A percentile compares a stretch with the other conserved stretches of the same genome.
phyloP scores from a whole-genome alignment of 768 basidiomycete species.

The Phallus indusiatus region DNA sequence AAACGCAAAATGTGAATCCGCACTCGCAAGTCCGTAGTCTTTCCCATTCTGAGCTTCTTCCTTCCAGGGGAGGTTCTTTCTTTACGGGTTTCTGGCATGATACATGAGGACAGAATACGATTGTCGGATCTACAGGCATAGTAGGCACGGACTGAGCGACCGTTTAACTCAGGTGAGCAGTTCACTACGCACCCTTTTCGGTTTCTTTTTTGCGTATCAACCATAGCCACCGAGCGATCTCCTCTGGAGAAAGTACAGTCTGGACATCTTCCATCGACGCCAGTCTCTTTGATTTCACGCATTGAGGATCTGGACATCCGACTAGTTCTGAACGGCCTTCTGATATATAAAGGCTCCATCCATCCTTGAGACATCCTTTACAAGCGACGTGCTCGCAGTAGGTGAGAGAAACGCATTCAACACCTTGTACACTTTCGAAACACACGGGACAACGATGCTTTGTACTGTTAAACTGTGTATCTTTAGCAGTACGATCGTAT shows the following conservation, averaged over 20 bases:
- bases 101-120: slow-evolving; percentile 70
- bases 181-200: slow-evolving; percentile 49
- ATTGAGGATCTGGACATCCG: slow-evolving; percentile 71
- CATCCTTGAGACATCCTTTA: slow-evolving; percentile 65
- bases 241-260: slow-evolving; percentile 54
- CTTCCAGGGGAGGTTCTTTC: slow-evolving; percentile 35
- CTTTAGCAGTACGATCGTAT: slow-evolving; percentile 38
- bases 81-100: slow-evolving; percentile 76
- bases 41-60: slow-evolving; percentile 61
- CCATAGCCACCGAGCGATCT: slow-evolving; percentile 69
- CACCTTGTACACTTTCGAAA: slow-evolving; percentile 62
- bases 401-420: slow-evolving; percentile 54
- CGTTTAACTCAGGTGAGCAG: neutral
- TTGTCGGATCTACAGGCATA: slow-evolving; percentile 51
- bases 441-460: slow-evolving; percentile 68
- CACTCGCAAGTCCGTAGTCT: slow-evolving; percentile 69
- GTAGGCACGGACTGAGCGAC: neutral
- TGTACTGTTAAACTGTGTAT: slow-evolving; percentile 50
- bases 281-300: slow-evolving; percentile 55
- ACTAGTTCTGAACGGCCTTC: slow-evolving; percentile 74
- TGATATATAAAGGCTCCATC: slow-evolving; percentile 72
- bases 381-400: slow-evolving; percentile 77
- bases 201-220: slow-evolving; percentile 59
- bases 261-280: slow-evolving; percentile 66
- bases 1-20: slow-evolving; percentile 71